These are phyloP conservation scores for Aspergillus heteromorphus DNA, from an alignment of 495 filamentous ascomycete species.

Conservation along the genomic window DNA sequence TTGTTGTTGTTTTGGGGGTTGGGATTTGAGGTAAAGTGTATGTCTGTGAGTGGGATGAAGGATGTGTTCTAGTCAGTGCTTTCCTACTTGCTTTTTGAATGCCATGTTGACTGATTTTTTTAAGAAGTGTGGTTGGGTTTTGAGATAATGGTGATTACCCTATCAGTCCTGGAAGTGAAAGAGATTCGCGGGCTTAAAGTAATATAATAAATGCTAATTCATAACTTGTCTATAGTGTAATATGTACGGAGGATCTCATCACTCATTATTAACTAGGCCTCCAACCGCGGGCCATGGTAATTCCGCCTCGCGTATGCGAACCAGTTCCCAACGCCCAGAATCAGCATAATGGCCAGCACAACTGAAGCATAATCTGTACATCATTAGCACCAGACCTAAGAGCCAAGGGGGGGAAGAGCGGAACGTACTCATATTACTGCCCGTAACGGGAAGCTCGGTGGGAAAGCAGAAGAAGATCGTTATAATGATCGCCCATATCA, in stretches of 20 bases:
- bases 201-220: too few relatives aligned
- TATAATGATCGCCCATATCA: slow-evolving; percentile 16
- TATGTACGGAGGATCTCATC: not conserved
- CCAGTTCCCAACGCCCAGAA: slow-evolving; percentile 25
- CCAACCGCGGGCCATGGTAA: slow-evolving; percentile 29
- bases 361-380: slow-evolving; percentile 27
- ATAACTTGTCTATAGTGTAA: not conserved
- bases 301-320: slow-evolving; percentile 20
- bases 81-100: too few relatives aligned
- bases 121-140: too few relatives aligned
- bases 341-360: slow-evolving; percentile 23
- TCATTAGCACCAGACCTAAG: not conserved
- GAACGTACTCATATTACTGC: slow-evolving; percentile 24
- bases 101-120: too few relatives aligned
- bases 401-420: slow-evolving; percentile 4
- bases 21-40: too few relatives aligned
- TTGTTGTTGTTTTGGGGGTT: too few relatives aligned
- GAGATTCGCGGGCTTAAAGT: too few relatives aligned
- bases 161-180: too few relatives aligned
- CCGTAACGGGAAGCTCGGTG: slow-evolving; percentile 16
- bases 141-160: too few relatives aligned
- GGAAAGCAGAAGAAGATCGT: slow-evolving; percentile 25
- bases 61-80: too few relatives aligned
- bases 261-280: not conserved
- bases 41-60: too few relatives aligned